Evolutionary conservation across 495 filamentous ascomycete genomes (phyloP).

Genomic region (Haplographium delicatum): DNA sequence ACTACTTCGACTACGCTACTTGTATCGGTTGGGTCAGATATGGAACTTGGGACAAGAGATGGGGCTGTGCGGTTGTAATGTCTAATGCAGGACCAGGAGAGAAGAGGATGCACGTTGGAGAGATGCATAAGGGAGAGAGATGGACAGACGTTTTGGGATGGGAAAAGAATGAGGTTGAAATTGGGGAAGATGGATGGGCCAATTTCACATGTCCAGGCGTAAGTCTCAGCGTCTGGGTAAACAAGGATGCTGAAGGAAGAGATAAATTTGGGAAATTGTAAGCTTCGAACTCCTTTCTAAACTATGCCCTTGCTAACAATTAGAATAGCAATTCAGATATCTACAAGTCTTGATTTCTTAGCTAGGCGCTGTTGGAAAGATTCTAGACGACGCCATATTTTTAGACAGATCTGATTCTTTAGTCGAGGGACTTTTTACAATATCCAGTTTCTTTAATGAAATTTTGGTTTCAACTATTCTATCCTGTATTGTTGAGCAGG

Average conservation of each 20-base stretch:
- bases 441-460: no score
- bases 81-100: constrained; percentile 45
- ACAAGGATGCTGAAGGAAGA: constrained; percentile 46
- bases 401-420: neutral
- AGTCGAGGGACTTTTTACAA: no score
- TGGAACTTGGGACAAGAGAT: constrained; percentile 46
- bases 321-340: constrained; percentile 30
- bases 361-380: neutral
- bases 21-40: constrained; percentile 68
- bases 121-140: constrained; percentile 45
- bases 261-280: constrained; percentile 42
- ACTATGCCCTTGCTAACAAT: neutral
- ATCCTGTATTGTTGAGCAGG: no score
- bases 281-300: constrained; percentile 12
- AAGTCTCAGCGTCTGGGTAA: constrained; percentile 58
- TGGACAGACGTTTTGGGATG: constrained; percentile 62
- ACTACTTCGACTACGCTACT: constrained; percentile 61
- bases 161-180: constrained; percentile 37
- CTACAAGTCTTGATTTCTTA: constrained; percentile 27
- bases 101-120: constrained; percentile 60
- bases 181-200: constrained; percentile 51
- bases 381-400: neutral
- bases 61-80: constrained; percentile 55
- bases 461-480: no score
- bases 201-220: constrained; percentile 46